These are phyloP conservation scores for Colletotrichum destructivum DNA, from an alignment of 2,329 filamentous ascomycete genomes.

Conservation along the genomic window DNA sequence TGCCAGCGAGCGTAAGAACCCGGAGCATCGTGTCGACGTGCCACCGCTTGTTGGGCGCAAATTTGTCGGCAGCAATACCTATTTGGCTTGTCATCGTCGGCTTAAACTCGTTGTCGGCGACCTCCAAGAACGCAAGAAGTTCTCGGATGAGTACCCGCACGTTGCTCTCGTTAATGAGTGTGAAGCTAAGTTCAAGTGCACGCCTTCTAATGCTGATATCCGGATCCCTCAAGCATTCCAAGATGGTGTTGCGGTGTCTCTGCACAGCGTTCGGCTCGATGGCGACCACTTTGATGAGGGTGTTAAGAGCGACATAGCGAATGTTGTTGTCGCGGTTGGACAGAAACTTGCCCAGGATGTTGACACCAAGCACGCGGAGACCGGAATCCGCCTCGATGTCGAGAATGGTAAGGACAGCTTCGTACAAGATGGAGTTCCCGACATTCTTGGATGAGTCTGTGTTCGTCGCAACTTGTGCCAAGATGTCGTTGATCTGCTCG, in stretches of 20 bases:
- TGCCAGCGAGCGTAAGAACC: conserved; percentile 92
- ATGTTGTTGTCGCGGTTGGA: conserved; percentile 99
- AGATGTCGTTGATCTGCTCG: conserved; percentile 98
- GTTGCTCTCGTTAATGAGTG: conserved; percentile 96
- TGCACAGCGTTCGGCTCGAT: conserved; percentile 98
- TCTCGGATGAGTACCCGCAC: conserved; percentile 95
- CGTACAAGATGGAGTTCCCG: conserved; percentile 97
- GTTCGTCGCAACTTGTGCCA: conserved; percentile 97
- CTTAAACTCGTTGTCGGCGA: conserved; percentile 99
- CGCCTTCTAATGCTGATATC: conserved; percentile 97
- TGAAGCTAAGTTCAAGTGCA: conserved; percentile 98
- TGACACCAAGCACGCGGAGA: conserved; percentile 93
- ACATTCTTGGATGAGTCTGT: conserved; percentile 99
- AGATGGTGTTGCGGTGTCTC: conserved; percentile 95
- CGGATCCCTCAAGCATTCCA: conserved; percentile 95
- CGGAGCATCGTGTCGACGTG: conserved; percentile 98
- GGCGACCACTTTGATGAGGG: conserved; percentile 96
- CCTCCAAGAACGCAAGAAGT: conserved; percentile 93
- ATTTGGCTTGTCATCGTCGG: conserved; percentile 98
- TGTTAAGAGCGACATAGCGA: conserved; percentile 97
- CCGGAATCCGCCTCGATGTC: conserved; percentile 99
- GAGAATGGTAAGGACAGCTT: conserved; percentile 95
- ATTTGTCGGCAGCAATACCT: conserved; percentile 95
- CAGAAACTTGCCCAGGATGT: conserved; percentile 97
- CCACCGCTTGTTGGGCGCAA: conserved; percentile 97